These are phyloP conservation scores for Phyllosticta citriasiana DNA, from an alignment of 2,329 filamentous ascomycete genomes.

Conservation along the genomic window DNA sequence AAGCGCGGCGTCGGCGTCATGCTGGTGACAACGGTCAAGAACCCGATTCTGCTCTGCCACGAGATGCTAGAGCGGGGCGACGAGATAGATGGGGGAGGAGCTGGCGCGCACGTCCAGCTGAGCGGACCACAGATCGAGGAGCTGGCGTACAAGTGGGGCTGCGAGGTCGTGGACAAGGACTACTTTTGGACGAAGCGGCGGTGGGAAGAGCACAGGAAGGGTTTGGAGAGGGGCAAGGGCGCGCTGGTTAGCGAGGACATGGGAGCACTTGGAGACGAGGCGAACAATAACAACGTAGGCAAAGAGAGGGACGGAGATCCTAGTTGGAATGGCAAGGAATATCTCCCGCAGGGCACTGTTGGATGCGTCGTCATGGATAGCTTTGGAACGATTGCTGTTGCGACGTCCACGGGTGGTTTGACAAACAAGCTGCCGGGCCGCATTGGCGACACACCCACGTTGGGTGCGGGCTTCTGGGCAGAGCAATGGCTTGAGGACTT, in stretches of 20 bases:
- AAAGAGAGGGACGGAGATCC: slow-evolving; percentile 16
- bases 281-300: background rate
- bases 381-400: slow-evolving; percentile 61
- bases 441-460: slow-evolving; percentile 75
- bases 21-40: slow-evolving; percentile 62
- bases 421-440: slow-evolving; percentile 83
- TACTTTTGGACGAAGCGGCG: slow-evolving; percentile 73
- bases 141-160: slow-evolving; percentile 56
- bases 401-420: slow-evolving; percentile 62
- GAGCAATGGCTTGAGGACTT: slow-evolving; percentile 61
- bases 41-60: slow-evolving; percentile 65
- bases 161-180: slow-evolving; percentile 56
- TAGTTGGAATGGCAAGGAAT: slow-evolving; percentile 52
- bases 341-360: slow-evolving; percentile 73
- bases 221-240: slow-evolving; percentile 38
- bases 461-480: slow-evolving; percentile 84
- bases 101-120: slow-evolving; percentile 61
- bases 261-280: background rate
- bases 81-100: slow-evolving; percentile 47
- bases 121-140: slow-evolving; percentile 58
- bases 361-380: slow-evolving; percentile 73
- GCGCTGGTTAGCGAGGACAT: background rate
- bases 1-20: slow-evolving; percentile 75
- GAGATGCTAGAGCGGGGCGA: slow-evolving; percentile 62
- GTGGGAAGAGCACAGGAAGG: slow-evolving; percentile 68